A percentile compares a stretch with the other conserved stretches of the same genome.
phyloP scores from a whole-genome alignment of 768 basidiomycete species.

The Leucogyrophana mollusca region DNA sequence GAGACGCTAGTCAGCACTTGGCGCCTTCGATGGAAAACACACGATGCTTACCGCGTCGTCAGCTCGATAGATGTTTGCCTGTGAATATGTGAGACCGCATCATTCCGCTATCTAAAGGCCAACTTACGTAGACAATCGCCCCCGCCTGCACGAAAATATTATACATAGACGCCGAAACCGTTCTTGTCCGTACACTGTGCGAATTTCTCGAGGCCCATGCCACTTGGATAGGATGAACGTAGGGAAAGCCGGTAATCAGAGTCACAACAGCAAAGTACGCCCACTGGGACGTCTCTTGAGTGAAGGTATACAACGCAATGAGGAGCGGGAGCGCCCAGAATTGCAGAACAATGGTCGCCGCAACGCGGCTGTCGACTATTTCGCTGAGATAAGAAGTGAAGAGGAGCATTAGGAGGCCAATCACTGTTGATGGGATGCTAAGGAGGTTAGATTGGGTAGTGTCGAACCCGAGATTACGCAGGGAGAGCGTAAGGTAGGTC shows the following conservation, averaged over 20 bases:
- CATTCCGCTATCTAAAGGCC: neutral
- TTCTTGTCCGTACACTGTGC: conserved; percentile 55
- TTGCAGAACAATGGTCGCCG: conserved; percentile 50
- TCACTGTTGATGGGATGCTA: conserved; percentile 54
- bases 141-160: conserved; percentile 68
- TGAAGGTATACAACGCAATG: conserved; percentile 54
- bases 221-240: conserved; percentile 39
- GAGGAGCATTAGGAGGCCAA: conserved; percentile 51
- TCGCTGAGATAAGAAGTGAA: conserved; percentile 51
- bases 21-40: neutral
- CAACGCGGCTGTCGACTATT: conserved; percentile 53
- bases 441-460: conserved; percentile 65
- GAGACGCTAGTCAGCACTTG: neutral
- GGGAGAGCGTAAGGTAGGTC: conserved; percentile 61
- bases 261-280: conserved; percentile 53
- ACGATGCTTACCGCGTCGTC: conserved; percentile 43
- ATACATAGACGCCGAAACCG: conserved; percentile 44
- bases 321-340: conserved; percentile 65
- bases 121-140: conserved; percentile 44
- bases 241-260: conserved; percentile 55
- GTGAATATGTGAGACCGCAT: conserved; percentile 11
- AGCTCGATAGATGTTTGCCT: conserved; percentile 55
- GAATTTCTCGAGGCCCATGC: conserved; percentile 64
- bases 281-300: conserved; percentile 49
- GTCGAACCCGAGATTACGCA: conserved; percentile 60